Base-by-base conservation (phyloP, 495 filamentous ascomycete genomes). In the Cercophora sp. region DNA sequence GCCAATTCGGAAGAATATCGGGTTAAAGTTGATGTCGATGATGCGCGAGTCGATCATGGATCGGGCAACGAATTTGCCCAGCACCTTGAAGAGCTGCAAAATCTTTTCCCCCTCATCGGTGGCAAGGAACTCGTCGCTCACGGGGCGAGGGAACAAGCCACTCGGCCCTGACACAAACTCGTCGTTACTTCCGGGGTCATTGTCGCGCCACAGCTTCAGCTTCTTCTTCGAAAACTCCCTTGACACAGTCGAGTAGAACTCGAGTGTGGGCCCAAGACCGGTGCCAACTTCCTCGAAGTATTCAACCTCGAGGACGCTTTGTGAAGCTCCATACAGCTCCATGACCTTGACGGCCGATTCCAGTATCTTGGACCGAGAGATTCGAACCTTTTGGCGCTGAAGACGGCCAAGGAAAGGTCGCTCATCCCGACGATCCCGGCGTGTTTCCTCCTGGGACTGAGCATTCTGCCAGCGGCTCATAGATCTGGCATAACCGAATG, bases 281-380 rank as follows among this genome's bases (percentile, higher is more conserved):
- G 94, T 97, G 42, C 94, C 94, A 35, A 97, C 94, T 71, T 99
- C 94, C 56, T 97, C 93, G 60, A 97, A 99, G 61, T 99, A 99
- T 62, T 99, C 94, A 16, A 99, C 91, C 62, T 99, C 94, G 2
- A 99, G 75, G 40, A 96, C 85, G 66, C 94, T 97, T 29, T 93
- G 86, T 4, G 91, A 96, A 2, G 88, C 87, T 1, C 94, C 94
- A 65, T 99, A 99, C 5, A 97, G 83, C 56, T 99, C 93, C 94
- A 99, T 96, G n/a, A 99, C 94, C 66, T 97, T 99, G 62, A 96
- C 78, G 0, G 94, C 94, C 20, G 94, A 96, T 61, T 99, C 94
- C 2, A 99, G 76, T 44, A 99, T 96, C 50, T 92, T 89, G 5
- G 83, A 81, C 29, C 94, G 81, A 5, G 91, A 94, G 51, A 99